Evolutionary conservation across 208 protist genomes (phyloP).

Genomic region (Trichomonas vaginalis): DNA sequence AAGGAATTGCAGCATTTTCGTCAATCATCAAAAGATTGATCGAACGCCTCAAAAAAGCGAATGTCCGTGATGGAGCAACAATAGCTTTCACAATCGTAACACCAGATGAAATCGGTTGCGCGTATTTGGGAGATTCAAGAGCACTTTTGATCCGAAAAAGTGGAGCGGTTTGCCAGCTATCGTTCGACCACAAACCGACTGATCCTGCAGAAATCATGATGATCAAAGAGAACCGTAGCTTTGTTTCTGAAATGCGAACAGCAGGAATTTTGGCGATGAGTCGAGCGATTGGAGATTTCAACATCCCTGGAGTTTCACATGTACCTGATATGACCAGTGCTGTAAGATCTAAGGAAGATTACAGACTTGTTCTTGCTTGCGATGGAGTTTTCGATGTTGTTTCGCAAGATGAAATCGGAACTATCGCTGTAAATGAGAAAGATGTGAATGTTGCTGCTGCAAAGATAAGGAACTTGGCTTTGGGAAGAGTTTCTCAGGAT

Average conservation of each 20-base stretch:
- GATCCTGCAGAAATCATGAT: not conserved
- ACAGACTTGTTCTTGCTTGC: not conserved
- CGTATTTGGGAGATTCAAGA: not conserved
- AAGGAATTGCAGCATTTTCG: not conserved
- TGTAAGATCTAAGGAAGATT: not conserved
- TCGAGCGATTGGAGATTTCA: not conserved
- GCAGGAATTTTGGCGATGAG: constrained; percentile 7
- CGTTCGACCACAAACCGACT: not conserved
- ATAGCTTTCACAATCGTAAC: not conserved
- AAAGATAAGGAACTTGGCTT: not conserved
- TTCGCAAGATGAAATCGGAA: not conserved
- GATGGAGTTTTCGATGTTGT: constrained; percentile 16
- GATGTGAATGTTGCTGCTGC: not conserved
- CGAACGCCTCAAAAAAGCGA: not conserved
- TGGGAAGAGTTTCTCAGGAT: not conserved
- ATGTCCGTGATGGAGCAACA: not conserved
- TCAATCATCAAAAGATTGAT: not conserved
- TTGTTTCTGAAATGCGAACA: not conserved
- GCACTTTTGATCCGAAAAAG: not conserved
- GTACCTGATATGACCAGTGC: not conserved
- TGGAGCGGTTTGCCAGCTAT: not conserved
- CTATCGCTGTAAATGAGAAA: not conserved
- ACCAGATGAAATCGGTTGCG: not conserved
- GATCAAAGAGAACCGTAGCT: not conserved
- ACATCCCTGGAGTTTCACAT: not conserved